Conservation (phyloP, 106 monocot genomes). For the Dioscorea dumetorum region DNA sequence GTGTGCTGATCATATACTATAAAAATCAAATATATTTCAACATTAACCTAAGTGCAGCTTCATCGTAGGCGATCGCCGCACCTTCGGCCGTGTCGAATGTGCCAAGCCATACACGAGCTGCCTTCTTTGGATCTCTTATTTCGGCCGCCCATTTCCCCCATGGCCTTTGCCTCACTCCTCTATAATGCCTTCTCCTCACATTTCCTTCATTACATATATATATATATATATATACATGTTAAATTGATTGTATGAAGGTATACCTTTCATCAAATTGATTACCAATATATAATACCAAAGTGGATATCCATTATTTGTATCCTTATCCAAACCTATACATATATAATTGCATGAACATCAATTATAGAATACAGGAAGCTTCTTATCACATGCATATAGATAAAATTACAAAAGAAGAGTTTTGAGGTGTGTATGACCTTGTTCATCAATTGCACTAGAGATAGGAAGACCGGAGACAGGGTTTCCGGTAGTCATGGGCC, state of each 20-base stretch:
- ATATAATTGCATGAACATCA: too few relatives aligned
- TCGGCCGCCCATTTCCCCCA: conserved; percentile 95
- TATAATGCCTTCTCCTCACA: conserved; percentile 41
- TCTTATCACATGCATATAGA: too few relatives aligned
- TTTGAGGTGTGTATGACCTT: not conserved
- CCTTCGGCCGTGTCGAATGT: conserved; percentile 78
- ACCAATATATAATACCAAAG: too few relatives aligned
- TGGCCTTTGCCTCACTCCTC: conserved; percentile 76
- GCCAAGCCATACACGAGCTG: conserved; percentile 72
- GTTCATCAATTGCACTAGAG: not conserved
- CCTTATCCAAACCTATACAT: too few relatives aligned
- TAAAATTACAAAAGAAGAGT: too few relatives aligned
- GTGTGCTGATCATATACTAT: too few relatives aligned
- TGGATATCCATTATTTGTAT: too few relatives aligned
- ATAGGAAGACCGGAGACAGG: too few relatives aligned
- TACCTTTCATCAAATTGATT: too few relatives aligned
- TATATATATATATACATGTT: not conserved
- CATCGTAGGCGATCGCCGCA: conserved; percentile 71
- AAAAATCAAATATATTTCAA: too few relatives aligned
- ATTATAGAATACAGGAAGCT: too few relatives aligned
- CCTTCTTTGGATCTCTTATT: conserved; percentile 75
- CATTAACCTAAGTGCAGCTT: conserved; percentile 34
- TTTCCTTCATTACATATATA: conserved; percentile 5
- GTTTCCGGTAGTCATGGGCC: not conserved
- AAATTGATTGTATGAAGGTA: not conserved